A percentile compares a stretch with the other conserved stretches of the same genome.
These are phyloP conservation scores for Coemansia sp. DNA, from an alignment of 192 early-diverging fungal genomes.

Conservation along the genomic window DNA sequence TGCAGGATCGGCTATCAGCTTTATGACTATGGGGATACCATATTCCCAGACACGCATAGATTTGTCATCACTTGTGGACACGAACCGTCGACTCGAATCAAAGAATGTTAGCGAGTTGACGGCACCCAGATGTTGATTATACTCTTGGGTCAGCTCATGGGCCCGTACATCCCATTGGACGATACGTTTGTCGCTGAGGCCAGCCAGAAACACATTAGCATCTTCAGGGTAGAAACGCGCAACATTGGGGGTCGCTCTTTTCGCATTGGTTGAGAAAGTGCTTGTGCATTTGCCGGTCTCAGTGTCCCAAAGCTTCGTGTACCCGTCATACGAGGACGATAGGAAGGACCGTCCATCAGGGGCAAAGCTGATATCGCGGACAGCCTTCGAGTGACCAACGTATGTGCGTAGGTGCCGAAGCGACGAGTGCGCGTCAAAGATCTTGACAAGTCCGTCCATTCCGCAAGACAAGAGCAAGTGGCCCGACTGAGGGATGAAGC, in stretches of 20 bases:
- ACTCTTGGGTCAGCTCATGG: slow-evolving; percentile 87
- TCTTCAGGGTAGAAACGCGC: slow-evolving; percentile 92
- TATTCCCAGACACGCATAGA: slow-evolving; percentile 96
- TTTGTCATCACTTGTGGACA: slow-evolving; percentile 97
- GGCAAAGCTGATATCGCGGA: slow-evolving; percentile 88
- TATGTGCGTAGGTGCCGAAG: slow-evolving; percentile 82
- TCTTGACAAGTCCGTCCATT: slow-evolving; percentile 95
- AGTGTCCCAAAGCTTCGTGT: slow-evolving; percentile 97
- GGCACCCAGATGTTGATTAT: slow-evolving; percentile 95
- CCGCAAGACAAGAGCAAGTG: slow-evolving; percentile 87
- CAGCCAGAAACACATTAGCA: slow-evolving; percentile 86
- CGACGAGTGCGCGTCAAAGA: slow-evolving; percentile 95
- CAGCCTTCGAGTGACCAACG: slow-evolving; percentile 89
- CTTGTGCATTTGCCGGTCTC: slow-evolving; percentile 71
- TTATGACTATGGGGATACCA: slow-evolving; percentile 98
- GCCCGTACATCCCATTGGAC: slow-evolving; percentile 79
- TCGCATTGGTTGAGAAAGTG: neutral
- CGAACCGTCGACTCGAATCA: slow-evolving; percentile 89
- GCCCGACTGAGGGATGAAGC: slow-evolving; percentile 86
- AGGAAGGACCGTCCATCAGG: slow-evolving; percentile 85
- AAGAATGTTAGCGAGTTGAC: slow-evolving; percentile 98
- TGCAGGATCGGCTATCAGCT: slow-evolving; percentile 91
- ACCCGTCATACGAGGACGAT: slow-evolving; percentile 86
- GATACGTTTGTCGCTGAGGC: slow-evolving; percentile 92
- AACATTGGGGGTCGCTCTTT: slow-evolving; percentile 73